Conservation (phyloP, 768 basidiomycete genomes). For the Suillus subalutaceus region DNA sequence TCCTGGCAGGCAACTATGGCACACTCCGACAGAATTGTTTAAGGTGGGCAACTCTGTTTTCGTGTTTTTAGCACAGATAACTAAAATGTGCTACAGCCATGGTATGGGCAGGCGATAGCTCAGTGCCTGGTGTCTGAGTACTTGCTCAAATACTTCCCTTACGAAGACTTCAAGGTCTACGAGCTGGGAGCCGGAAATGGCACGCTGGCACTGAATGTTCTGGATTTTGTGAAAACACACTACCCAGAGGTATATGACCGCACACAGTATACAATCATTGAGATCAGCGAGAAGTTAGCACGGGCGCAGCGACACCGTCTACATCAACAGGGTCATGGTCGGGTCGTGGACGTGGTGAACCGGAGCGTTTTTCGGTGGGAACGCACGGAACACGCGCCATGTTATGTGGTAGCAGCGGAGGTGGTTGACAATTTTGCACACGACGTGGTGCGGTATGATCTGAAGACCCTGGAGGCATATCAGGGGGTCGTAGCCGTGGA, state of each 20-base stretch:
- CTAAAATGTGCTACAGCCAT: slow-evolving; percentile 61
- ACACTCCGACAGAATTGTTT: slow-evolving; percentile 97
- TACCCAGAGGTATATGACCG: slow-evolving; percentile 94
- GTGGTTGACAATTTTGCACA: slow-evolving; percentile 99
- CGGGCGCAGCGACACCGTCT: slow-evolving; percentile 71
- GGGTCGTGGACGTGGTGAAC: slow-evolving; percentile 67
- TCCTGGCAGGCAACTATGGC: slow-evolving; percentile 92
- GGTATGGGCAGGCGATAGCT: slow-evolving; percentile 91
- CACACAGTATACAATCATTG: slow-evolving; percentile 92
- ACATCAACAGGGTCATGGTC: slow-evolving; percentile 37
- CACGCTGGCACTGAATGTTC: slow-evolving; percentile 86
- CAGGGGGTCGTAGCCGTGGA: slow-evolving; percentile 85
- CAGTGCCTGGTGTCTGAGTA: slow-evolving; percentile 91
- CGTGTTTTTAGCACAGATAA: not conserved
- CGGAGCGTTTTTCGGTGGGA: slow-evolving; percentile 89
- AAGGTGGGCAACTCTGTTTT: slow-evolving; percentile 55
- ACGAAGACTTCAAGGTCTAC: slow-evolving; percentile 94
- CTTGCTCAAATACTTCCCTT: slow-evolving; percentile 92
- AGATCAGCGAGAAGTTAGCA: slow-evolving; percentile 85
- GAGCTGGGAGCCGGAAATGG: slow-evolving; percentile 99
- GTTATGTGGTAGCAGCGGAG: slow-evolving; percentile 94
- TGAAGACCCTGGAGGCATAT: slow-evolving; percentile 75
- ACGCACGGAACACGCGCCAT: slow-evolving; percentile 73
- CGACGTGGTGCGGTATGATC: slow-evolving; percentile 90
- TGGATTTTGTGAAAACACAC: slow-evolving; percentile 73